A percentile compares a stretch with the other conserved stretches of the same genome.
phyloP scores from a whole-genome alignment of 495 filamentous ascomycete genomes.

The Acidomyces sp. region DNA sequence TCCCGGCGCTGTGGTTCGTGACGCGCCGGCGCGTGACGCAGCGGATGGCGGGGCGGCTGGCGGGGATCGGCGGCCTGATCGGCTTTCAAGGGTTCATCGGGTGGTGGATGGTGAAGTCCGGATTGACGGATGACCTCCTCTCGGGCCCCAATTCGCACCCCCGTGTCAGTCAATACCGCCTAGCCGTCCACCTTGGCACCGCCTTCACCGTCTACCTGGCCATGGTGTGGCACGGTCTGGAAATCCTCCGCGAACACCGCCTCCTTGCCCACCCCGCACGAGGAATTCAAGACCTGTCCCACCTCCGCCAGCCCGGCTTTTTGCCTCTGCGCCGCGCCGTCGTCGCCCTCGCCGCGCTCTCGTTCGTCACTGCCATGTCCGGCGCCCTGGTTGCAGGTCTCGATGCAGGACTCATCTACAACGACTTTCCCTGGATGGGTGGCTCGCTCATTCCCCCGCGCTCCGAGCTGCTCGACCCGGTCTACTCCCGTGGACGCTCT shows the following conservation, averaged over 20 bases:
- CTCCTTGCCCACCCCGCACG: conserved; percentile 49
- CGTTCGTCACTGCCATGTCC: conserved; percentile 84
- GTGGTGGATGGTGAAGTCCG: conserved; percentile 99
- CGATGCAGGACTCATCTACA: conserved; percentile 94
- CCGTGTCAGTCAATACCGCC: conserved; percentile 83
- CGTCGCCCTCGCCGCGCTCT: conserved; percentile 55
- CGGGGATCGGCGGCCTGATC: conserved; percentile 75
- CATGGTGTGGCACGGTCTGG: conserved; percentile 88
- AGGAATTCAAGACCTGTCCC: conserved; percentile 40
- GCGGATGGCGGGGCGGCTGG: conserved; percentile 62
- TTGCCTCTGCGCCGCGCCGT: conserved; percentile 61
- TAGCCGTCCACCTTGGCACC: conserved; percentile 76
- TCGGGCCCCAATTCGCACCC: conserved; percentile 80
- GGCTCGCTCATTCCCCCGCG: conserved; percentile 64
- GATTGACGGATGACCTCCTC: conserved; percentile 87
- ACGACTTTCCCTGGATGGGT: conserved; percentile 95
- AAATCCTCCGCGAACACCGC: conserved; percentile 59
- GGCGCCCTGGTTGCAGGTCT: conserved; percentile 88
- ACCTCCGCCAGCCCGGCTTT: conserved; percentile 51
- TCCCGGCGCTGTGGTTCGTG: conserved; percentile 81
- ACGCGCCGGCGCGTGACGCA: conserved; percentile 63
- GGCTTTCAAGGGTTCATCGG: conserved; percentile 91
- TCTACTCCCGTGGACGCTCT: conserved; percentile 69
- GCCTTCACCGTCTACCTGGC: conserved; percentile 83
- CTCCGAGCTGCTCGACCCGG: conserved; percentile 66